Evolutionary conservation across 495 filamentous ascomycete genomes (phyloP).

Genomic region (Talaromyces stipitatus): DNA sequence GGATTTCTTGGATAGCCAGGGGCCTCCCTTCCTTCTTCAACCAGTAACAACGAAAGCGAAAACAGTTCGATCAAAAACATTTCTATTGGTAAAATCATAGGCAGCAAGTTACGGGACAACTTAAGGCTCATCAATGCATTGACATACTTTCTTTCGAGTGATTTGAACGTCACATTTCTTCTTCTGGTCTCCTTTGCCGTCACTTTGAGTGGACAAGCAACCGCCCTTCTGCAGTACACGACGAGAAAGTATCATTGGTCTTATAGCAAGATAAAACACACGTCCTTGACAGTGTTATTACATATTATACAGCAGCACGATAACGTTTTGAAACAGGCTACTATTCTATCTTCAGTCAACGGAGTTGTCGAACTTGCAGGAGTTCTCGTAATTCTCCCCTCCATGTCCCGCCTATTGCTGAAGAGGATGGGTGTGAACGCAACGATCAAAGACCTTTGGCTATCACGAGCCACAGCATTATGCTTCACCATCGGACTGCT

Average conservation of each 20-base stretch:
- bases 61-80: too few relatives aligned
- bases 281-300: too few relatives aligned
- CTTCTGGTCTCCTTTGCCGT: slow-evolving; percentile 26
- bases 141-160: slow-evolving; percentile 21
- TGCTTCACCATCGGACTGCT: slow-evolving; percentile 22
- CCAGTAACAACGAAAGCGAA: too few relatives aligned
- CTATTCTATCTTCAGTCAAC: slow-evolving; percentile 30
- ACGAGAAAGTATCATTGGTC: slow-evolving; percentile 36
- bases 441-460: slow-evolving; percentile 21
- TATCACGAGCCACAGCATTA: slow-evolving; percentile 22
- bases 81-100: too few relatives aligned
- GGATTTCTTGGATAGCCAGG: too few relatives aligned
- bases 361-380: slow-evolving; percentile 23
- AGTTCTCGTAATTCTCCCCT: slow-evolving; percentile 24
- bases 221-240: slow-evolving; percentile 29
- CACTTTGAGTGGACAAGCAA: slow-evolving; percentile 22
- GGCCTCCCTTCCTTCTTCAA: too few relatives aligned
- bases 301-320: background rate
- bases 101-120: too few relatives aligned
- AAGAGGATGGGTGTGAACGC: slow-evolving; percentile 20
- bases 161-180: slow-evolving; percentile 20
- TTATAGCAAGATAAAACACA: slow-evolving; percentile 21
- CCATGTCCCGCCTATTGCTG: slow-evolving; percentile 12
- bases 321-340: slow-evolving; percentile 18
- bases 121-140: background rate